Percentiles rank a stretch among this genome's conserved stretches.
Evolutionary conservation across 2,329 filamentous ascomycete species (phyloP).

Genomic region (Lachnellula subtilissima): DNA sequence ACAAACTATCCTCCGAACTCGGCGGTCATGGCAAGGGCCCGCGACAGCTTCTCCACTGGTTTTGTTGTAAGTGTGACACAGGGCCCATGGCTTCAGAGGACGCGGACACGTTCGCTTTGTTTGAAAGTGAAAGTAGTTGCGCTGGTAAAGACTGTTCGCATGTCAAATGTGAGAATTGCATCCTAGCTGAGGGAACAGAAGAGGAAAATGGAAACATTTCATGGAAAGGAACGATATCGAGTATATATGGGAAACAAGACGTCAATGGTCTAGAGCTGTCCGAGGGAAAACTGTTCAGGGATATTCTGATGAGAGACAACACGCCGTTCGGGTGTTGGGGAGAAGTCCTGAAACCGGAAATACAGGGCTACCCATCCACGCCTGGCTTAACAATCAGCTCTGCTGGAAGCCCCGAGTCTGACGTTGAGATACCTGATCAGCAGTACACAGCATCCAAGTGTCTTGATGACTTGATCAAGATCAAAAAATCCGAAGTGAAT

Average conservation of each 20-base stretch:
- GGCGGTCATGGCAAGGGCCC: background rate
- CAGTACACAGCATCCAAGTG: background rate
- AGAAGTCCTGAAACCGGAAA: background rate
- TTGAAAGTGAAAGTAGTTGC: background rate
- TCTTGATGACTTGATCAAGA: background rate
- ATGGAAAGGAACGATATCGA: background rate
- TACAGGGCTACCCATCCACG: background rate
- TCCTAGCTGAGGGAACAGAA: background rate
- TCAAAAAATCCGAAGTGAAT: background rate
- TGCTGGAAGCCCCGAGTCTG: background rate
- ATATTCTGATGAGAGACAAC: background rate
- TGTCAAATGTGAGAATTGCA: background rate
- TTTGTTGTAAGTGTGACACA: background rate
- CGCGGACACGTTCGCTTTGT: background rate
- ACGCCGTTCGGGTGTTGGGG: background rate
- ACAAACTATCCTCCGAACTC: background rate
- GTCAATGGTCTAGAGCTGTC: background rate
- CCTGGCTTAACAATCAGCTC: background rate
- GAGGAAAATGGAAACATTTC: background rate
- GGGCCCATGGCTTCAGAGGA: background rate
- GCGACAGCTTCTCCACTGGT: background rate
- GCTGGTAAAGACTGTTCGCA: background rate
- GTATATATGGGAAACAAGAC: background rate
- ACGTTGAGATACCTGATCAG: background rate
- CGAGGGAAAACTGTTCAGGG: background rate